Conservation (phyloP, 805 yeast genomes). For the Kodamaea nitidulidarum region DNA sequence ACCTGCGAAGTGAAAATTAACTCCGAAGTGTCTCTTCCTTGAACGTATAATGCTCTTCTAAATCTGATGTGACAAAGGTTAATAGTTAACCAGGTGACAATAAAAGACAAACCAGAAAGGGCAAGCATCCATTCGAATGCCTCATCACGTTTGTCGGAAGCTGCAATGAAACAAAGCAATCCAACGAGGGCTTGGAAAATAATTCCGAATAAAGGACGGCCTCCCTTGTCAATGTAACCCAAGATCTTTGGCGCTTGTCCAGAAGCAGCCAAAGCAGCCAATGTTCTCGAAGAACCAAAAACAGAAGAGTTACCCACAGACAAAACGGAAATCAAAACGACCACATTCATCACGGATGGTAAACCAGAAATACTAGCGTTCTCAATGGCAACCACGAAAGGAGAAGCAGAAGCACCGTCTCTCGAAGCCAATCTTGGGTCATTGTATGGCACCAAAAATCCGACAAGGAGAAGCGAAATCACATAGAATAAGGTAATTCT, state of each 20-base stretch:
- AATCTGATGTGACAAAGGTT: constrained; percentile 62
- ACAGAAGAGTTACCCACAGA: constrained; percentile 76
- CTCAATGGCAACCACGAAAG: constrained; percentile 67
- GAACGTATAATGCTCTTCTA: constrained; percentile 53
- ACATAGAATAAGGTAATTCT: constrained; percentile 69
- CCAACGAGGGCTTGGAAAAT: constrained; percentile 48
- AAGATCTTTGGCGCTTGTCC: constrained; percentile 58
- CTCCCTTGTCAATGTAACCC: constrained; percentile 67
- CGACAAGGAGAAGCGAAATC: constrained; percentile 46
- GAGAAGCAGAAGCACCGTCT: constrained; percentile 61
- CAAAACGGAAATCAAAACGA: constrained; percentile 62
- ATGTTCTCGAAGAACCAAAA: constrained; percentile 64
- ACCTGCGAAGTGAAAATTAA: constrained; percentile 34
- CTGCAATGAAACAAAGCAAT: constrained; percentile 57
- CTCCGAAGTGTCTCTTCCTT: constrained; percentile 37
- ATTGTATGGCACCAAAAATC: constrained; percentile 67
- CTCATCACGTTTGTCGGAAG: constrained; percentile 49
- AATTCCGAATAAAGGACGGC: constrained; percentile 77
- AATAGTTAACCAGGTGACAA: constrained; percentile 75
- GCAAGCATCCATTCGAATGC: constrained; percentile 74
- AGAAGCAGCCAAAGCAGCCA: constrained; percentile 62
- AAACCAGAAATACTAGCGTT: constrained; percentile 63
- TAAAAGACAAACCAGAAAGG: constrained; percentile 66
- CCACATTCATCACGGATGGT: constrained; percentile 67
- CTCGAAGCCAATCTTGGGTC: constrained; percentile 45